Base-by-base conservation (phyloP, 768 basidiomycete species). In the Postia placenta region DNA sequence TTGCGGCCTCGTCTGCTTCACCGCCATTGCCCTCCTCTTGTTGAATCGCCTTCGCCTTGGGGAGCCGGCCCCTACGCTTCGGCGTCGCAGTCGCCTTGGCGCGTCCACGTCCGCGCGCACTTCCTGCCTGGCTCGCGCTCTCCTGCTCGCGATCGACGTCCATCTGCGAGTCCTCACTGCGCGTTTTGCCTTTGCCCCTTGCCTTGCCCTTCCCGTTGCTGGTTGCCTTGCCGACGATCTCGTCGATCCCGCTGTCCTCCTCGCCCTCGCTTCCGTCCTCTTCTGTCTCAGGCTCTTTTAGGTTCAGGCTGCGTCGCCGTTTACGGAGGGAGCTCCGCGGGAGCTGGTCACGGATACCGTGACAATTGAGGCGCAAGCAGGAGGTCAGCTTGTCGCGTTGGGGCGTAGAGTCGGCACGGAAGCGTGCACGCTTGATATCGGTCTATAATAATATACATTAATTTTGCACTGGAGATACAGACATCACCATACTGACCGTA, bases 371-470 rank as follows among this genome's bases (percentile, higher is more conserved):
- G 3, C 64, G 63, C 20, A 72, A 64, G 59, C 88, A 91, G 0
- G 84, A 76, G 1, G 65, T 64, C 48, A 90, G 74, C 61, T 81
- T 89, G 60, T 91, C 88, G 51, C 85, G 70, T 25, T 74, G 66
- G 1, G 70, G 65, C 1, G 83, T 81, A 14, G 88, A 84, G 64
- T 91, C 88, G 4, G 81, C 79, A 43, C 87, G 79, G 69, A 88
- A 91, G 4, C 87, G 74, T 0, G 88, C 88, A 39, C 88, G 85
- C 65, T 78, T 89, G 33, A 65, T 47, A 56, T 90, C 88, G 1
- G 78, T 83, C 87, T 89, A 51, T 30, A 42, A 43, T 22, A 24
- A 51, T 25, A 14, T 26, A 11, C 5, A 25, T 42, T 7, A 20
- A 2, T 2, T 4, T 5, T 24, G 17, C 42, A 28, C n/a, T 3